These are phyloP conservation scores for Cymbidium sinense DNA, from an alignment of 106 monocot species.

Conservation along the genomic window DNA sequence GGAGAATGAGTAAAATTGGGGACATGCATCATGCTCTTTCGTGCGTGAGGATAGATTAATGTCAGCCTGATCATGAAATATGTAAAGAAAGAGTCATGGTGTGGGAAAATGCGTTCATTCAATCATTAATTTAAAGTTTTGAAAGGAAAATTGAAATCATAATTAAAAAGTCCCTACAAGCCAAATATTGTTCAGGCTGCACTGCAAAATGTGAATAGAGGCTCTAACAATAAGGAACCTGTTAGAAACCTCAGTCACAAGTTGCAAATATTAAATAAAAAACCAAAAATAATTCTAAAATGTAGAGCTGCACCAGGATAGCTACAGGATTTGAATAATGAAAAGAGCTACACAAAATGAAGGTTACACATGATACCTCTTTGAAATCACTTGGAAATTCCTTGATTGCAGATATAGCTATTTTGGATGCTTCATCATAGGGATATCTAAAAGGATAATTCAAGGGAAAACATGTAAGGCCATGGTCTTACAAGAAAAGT, in stretches of 20 bases:
- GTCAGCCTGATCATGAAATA: too few species aligned
- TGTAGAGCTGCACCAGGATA: neutral
- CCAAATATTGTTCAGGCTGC: neutral
- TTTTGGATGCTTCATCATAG: constrained; percentile 61
- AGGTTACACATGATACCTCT: constrained; percentile 36
- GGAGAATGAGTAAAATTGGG: too few species aligned
- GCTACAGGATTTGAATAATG: neutral
- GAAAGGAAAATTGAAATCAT: too few species aligned
- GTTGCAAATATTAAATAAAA: neutral
- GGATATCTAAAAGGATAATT: constrained; percentile 51
- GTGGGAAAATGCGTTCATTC: too few species aligned
- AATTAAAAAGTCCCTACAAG: neutral
- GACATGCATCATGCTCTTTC: too few species aligned
- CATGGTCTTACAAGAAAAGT: neutral
- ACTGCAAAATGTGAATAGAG: neutral
- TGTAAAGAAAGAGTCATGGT: too few species aligned
- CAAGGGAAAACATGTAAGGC: constrained; percentile 8
- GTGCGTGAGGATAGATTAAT: too few species aligned
- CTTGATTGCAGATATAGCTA: constrained; percentile 65
- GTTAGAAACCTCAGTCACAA: too few species aligned
- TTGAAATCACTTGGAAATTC: constrained; percentile 71
- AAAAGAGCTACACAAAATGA: constrained; percentile 1
- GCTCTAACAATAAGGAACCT: neutral
- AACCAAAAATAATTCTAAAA: neutral
- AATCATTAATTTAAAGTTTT: too few species aligned